Evolutionary conservation across 805 yeast genomes (phyloP).

Genomic region (Candida broadrunensis): DNA sequence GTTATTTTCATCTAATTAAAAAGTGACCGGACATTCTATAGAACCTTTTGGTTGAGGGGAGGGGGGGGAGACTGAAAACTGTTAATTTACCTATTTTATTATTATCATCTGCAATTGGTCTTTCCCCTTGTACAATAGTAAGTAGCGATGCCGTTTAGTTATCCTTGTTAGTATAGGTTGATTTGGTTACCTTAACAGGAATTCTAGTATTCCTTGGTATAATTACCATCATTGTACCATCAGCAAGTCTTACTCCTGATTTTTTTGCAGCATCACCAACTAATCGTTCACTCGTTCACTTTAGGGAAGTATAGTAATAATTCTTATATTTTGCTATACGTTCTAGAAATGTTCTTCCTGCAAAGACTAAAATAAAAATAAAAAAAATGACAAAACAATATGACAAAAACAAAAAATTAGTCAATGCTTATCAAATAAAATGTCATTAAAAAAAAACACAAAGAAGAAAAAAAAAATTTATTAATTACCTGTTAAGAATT

Average conservation of each 20-base stretch:
- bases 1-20: conserved; percentile 88
- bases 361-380: no score
- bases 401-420: no score
- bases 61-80: conserved; percentile 83
- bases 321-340: no score
- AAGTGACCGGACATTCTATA: conserved; percentile 89
- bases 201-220: conserved; percentile 94
- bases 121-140: conserved; percentile 94
- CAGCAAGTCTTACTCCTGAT: conserved; percentile 93
- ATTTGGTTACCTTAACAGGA: conserved; percentile 93
- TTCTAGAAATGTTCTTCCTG: no score
- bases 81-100: conserved; percentile 85
- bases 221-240: conserved; percentile 96
- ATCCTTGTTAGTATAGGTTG: conserved; percentile 93
- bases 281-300: no score
- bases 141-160: conserved; percentile 94
- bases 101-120: conserved; percentile 92
- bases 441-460: no score
- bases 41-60: conserved; percentile 89
- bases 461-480: no score
- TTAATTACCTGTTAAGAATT: no score
- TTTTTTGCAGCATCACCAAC: conserved; percentile 94
- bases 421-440: no score
- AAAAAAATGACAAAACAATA: no score
- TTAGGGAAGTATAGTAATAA: no score